A percentile compares a stretch with the other conserved stretches of the same genome.
phyloP scores from a whole-genome alignment of 345 rosid genomes.

The Hypericum perforatum region DNA sequence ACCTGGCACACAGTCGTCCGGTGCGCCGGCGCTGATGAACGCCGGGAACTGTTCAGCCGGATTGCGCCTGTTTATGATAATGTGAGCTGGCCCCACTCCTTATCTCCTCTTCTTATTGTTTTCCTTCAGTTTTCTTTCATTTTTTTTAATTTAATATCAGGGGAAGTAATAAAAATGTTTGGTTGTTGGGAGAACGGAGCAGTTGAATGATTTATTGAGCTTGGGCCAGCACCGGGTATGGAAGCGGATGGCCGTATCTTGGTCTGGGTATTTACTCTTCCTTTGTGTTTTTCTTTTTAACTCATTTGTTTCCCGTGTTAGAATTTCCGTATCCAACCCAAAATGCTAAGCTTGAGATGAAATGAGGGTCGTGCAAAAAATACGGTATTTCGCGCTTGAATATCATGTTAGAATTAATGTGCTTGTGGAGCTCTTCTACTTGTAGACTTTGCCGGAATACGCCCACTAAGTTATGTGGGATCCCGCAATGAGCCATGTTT shows the following conservation, averaged over 20 bases:
- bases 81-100: constrained; percentile 13
- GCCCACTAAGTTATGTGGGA: no score
- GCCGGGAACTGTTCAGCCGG: constrained; percentile 56
- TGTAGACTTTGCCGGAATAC: no score
- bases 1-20: constrained; percentile 12
- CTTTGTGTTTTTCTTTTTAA: neutral
- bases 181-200: neutral
- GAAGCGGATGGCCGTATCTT: constrained; percentile 80
- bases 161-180: neutral
- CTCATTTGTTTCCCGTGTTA: neutral
- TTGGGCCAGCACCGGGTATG: constrained; percentile 83
- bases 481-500: no score
- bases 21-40: constrained; percentile 38
- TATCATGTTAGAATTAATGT: no score
- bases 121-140: neutral
- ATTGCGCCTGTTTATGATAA: constrained; percentile 81
- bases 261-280: constrained; percentile 37
- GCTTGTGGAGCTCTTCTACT: no score
- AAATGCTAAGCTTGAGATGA: no score
- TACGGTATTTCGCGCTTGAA: no score
- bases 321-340: neutral
- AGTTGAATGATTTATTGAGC: constrained; percentile 77
- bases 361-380: no score
- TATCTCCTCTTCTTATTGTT: neutral
- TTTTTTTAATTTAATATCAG: neutral